A percentile compares a stretch with the other conserved stretches of the same genome.
Evolutionary conservation across 164 flowering plant species (phyloP).

Genomic region (Stephania cephalantha): DNA sequence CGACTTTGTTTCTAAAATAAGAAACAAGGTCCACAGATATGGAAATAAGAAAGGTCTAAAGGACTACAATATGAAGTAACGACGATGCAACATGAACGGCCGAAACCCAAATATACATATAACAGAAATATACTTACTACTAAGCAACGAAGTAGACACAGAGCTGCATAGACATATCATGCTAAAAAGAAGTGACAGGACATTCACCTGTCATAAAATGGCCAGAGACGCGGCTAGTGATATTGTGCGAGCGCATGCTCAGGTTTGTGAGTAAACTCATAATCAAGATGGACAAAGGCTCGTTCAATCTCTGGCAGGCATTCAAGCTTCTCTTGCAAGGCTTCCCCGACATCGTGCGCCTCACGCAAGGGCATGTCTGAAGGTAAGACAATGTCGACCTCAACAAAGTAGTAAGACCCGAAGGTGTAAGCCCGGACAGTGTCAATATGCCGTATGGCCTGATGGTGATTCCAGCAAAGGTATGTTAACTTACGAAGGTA

Average conservation of each 20-base stretch:
- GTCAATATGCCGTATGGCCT: slow-evolving; percentile 60
- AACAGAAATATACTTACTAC: not conserved
- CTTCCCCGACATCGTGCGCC: slow-evolving; percentile 94
- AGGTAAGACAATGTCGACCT: slow-evolving; percentile 93
- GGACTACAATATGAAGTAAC: not conserved
- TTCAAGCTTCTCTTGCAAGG: slow-evolving; percentile 89
- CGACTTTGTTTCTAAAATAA: no score
- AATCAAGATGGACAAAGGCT: slow-evolving; percentile 92
- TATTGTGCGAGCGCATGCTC: slow-evolving; percentile 68
- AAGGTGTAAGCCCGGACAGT: slow-evolving; percentile 94
- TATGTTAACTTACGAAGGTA: slow-evolving; percentile 83
- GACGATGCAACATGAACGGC: not conserved
- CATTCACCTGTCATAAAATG: not conserved
- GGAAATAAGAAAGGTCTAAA: not conserved
- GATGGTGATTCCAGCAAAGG: slow-evolving; percentile 93
- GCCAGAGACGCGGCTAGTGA: slow-evolving; percentile 4
- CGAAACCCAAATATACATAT: not conserved
- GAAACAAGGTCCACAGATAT: no score
- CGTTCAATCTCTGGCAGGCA: slow-evolving; percentile 80
- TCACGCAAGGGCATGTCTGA: slow-evolving; percentile 69
- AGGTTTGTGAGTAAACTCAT: slow-evolving; percentile 76
- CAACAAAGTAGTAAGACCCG: slow-evolving; percentile 94
- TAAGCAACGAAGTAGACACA: not conserved
- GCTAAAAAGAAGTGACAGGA: not conserved
- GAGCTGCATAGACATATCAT: not conserved